Conservation (phyloP, 768 basidiomycete genomes). For the Tylopilus sp. region DNA sequence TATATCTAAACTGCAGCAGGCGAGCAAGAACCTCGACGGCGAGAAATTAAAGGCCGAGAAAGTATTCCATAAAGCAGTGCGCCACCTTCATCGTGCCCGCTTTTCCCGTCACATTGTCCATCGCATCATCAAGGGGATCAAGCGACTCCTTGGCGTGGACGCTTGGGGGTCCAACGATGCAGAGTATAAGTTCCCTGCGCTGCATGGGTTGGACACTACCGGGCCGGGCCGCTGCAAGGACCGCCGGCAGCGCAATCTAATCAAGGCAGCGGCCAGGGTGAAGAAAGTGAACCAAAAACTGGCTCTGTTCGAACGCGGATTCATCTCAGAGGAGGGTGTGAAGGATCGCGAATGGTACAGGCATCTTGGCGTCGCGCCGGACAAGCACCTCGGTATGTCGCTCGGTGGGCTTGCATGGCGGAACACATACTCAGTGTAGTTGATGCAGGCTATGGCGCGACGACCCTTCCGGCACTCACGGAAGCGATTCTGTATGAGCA, state of each 20-base stretch:
- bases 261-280: constrained; percentile 58
- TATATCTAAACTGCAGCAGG: constrained; percentile 44
- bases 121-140: constrained; percentile 26
- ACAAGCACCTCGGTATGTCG: constrained; percentile 71
- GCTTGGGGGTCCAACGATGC: neutral
- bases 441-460: constrained; percentile 84
- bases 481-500: constrained; percentile 73
- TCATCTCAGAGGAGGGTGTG: constrained; percentile 75
- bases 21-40: constrained; percentile 53
- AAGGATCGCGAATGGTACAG: constrained; percentile 83
- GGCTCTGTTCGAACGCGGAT: constrained; percentile 71
- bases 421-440: neutral
- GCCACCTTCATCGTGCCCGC: constrained; percentile 14
- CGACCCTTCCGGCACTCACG: constrained; percentile 75
- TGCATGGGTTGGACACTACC: neutral
- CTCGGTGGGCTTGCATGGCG: neutral
- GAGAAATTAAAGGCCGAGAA: constrained; percentile 57
- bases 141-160: constrained; percentile 13
- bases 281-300: constrained; percentile 62
- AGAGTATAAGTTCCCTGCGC: constrained; percentile 1
- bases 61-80: constrained; percentile 46
- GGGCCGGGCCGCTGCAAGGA: constrained; percentile 11
- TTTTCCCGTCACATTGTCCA: neutral
- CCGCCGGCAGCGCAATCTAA: constrained; percentile 41
- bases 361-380: constrained; percentile 83